A percentile compares a stretch with the other conserved stretches of the same genome.
Evolutionary conservation across 108 stramenopile genomes (phyloP).

Genomic region (Conticribra guillardii): DNA sequence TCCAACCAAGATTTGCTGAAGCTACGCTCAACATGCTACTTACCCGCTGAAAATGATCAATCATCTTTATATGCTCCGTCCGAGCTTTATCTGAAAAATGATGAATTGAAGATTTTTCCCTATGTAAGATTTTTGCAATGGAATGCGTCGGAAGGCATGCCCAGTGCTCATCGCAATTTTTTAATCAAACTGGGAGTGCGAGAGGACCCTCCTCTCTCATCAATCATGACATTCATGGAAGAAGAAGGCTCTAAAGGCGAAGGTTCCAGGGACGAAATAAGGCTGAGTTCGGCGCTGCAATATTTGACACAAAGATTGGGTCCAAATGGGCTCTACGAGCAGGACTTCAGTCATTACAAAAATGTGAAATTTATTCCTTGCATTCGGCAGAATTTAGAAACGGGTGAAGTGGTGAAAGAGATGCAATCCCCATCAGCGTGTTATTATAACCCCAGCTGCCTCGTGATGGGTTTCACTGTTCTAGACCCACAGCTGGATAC

Average conservation of each 20-base stretch:
- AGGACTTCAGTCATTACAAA: slow-evolving; percentile 43
- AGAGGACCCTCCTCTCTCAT: slow-evolving; percentile 56
- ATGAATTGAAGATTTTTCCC: slow-evolving; percentile 63
- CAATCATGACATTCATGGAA: slow-evolving; percentile 55
- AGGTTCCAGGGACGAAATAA: slow-evolving; percentile 43
- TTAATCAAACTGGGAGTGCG: slow-evolving; percentile 62
- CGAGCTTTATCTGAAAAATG: slow-evolving; percentile 56
- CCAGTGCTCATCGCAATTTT: slow-evolving; percentile 66
- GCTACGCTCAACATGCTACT: slow-evolving; percentile 61
- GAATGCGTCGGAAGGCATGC: slow-evolving; percentile 63
- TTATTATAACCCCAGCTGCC: slow-evolving; percentile 53
- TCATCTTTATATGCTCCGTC: slow-evolving; percentile 64
- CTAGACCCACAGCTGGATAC: slow-evolving; percentile 58
- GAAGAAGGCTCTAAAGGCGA: slow-evolving; percentile 26
- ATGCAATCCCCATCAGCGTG: slow-evolving; percentile 54
- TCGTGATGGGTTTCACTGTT: slow-evolving; percentile 71
- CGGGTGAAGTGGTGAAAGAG: slow-evolving; percentile 36
- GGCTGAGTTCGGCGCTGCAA: slow-evolving; percentile 52
- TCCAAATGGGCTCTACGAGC: slow-evolving; percentile 61
- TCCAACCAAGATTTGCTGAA: slow-evolving; percentile 63
- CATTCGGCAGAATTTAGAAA: slow-evolving; percentile 42
- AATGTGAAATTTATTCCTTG: slow-evolving; percentile 67
- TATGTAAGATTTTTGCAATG: slow-evolving; percentile 73
- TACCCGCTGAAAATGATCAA: slow-evolving; percentile 70
- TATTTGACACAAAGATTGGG: slow-evolving; percentile 64